A percentile compares a stretch with the other conserved stretches of the same genome.
Conservation (phyloP, 2,329 filamentous ascomycete genomes). For the Sporothrix schenckii region DNA sequence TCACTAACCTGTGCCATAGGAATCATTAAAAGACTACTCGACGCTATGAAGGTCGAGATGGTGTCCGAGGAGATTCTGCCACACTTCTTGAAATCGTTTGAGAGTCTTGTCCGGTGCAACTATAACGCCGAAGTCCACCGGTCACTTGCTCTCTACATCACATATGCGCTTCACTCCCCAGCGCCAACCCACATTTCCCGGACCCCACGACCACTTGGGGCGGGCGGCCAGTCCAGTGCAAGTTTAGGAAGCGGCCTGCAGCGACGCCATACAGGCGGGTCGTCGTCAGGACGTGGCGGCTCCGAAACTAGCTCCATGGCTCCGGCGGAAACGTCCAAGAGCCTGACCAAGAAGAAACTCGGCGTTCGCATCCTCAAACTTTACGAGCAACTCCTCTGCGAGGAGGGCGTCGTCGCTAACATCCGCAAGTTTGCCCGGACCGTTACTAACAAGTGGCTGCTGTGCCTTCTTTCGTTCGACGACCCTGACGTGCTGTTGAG, state of each 20-base stretch:
- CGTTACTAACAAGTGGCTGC: slow-evolving; percentile 95
- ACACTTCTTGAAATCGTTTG: slow-evolving; percentile 77
- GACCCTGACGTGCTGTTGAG: slow-evolving; percentile 81
- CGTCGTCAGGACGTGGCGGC: background rate
- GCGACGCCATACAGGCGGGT: slow-evolving; percentile 27
- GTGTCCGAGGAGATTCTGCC: slow-evolving; percentile 72
- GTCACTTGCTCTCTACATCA: slow-evolving; percentile 87
- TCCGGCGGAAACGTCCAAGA: slow-evolving; percentile 41
- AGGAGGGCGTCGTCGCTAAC: slow-evolving; percentile 66
- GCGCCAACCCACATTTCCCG: slow-evolving; percentile 51
- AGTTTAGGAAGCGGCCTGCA: background rate
- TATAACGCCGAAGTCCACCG: slow-evolving; percentile 83
- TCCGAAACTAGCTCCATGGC: slow-evolving; percentile 23
- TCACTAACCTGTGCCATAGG: slow-evolving; percentile 53
- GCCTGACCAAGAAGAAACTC: slow-evolving; percentile 67
- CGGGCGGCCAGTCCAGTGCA: slow-evolving; percentile 24
- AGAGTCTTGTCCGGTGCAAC: slow-evolving; percentile 76
- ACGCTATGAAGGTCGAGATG: slow-evolving; percentile 84
- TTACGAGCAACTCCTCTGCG: slow-evolving; percentile 77
- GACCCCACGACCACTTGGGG: slow-evolving; percentile 51
- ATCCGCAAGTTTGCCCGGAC: slow-evolving; percentile 90
- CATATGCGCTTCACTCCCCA: slow-evolving; percentile 74
- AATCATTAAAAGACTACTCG: slow-evolving; percentile 85
- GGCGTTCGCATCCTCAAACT: slow-evolving; percentile 75
- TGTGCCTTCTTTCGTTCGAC: slow-evolving; percentile 86